Percentiles rank a stretch among this genome's conserved stretches.
These are phyloP conservation scores for Hyphopichia fennica DNA, from an alignment of 1,139 yeast genomes.

Conservation along the genomic window DNA sequence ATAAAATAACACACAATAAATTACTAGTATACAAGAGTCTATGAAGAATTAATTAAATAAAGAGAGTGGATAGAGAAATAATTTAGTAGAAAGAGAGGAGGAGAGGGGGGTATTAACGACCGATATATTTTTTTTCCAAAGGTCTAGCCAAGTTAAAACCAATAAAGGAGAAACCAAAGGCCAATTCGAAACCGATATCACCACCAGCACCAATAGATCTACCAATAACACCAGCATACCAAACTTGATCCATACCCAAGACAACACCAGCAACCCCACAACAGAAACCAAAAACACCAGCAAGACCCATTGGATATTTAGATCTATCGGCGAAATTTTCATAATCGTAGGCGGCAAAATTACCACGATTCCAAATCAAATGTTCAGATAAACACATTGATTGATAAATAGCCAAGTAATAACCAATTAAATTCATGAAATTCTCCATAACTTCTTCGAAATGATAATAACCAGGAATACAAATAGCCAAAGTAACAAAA, in stretches of 20 bases:
- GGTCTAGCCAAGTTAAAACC: constrained; percentile 64
- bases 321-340: constrained; percentile 56
- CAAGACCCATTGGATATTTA: constrained; percentile 69
- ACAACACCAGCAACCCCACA: constrained; percentile 87
- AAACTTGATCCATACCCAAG: constrained; percentile 80
- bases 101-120: constrained; percentile 39
- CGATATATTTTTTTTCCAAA: constrained; percentile 66
- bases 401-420: constrained; percentile 85
- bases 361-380: constrained; percentile 68
- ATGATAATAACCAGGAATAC: constrained; percentile 81
- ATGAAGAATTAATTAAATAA: too few relatives aligned
- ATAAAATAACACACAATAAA: neutral
- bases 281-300: constrained; percentile 76
- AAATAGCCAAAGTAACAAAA: constrained; percentile 74
- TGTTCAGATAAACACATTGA: constrained; percentile 76
- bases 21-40: neutral
- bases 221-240: constrained; percentile 77
- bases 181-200: constrained; percentile 86
- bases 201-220: constrained; percentile 71
- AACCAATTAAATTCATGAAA: constrained; percentile 88
- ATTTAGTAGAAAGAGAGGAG: neutral
- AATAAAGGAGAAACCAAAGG: constrained; percentile 66
- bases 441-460: constrained; percentile 74
- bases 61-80: neutral
- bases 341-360: constrained; percentile 59